Conservation (phyloP, 192 early-diverging fungal genomes). For the Rhizophagus clarus region DNA sequence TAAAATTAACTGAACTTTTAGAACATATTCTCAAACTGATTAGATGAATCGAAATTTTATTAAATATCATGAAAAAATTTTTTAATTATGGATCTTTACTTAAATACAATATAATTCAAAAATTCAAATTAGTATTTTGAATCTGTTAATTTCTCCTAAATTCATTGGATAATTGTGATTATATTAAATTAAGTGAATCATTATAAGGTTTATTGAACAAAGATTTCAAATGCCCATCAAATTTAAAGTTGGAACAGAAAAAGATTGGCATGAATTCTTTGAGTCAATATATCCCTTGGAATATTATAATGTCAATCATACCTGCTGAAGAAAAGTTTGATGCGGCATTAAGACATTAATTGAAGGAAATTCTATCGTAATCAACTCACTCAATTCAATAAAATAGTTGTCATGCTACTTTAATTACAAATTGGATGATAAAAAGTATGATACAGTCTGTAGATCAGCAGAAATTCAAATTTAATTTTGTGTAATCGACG, state of each 20-base stretch:
- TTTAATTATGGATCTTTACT: background rate
- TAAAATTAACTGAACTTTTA: background rate
- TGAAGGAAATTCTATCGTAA: background rate
- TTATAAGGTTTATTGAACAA: background rate
- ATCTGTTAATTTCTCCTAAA: background rate
- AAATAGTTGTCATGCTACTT: conserved; percentile 19
- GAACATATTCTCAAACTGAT: conserved; percentile 13
- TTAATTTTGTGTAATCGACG: background rate
- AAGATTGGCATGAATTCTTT: conserved; percentile 8
- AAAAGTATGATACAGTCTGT: background rate
- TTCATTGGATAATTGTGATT: background rate
- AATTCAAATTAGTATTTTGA: background rate
- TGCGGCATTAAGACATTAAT: background rate
- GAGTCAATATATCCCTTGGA: conserved; percentile 5
- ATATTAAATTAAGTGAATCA: background rate
- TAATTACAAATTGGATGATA: conserved; percentile 16
- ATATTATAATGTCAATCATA: background rate
- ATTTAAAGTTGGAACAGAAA: background rate
- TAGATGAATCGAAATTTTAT: conserved; percentile 21
- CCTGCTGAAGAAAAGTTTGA: background rate
- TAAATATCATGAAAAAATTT: conserved; percentile 3
- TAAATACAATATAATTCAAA: background rate
- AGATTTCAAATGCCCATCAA: conserved; percentile 4
- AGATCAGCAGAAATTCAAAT: conserved; percentile 11
- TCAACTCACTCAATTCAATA: background rate